phyloP scores from a whole-genome alignment of 1,284 basidiomycete species.

The Fomitopsis pinicola region DNA sequence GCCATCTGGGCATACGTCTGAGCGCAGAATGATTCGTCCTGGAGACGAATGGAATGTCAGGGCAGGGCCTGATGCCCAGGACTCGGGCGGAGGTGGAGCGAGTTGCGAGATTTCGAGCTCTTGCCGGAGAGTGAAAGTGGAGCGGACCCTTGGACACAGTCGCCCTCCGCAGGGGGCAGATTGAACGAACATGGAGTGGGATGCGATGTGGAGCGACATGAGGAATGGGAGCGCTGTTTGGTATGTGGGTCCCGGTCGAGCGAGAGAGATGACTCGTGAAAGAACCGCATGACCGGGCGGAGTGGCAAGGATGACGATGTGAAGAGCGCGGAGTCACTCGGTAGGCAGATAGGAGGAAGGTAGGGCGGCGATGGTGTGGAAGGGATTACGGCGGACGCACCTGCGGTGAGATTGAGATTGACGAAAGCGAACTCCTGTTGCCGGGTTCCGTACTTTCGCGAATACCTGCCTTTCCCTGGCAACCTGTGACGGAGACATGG shows the following conservation, averaged over 20 bases:
- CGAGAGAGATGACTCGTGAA: too few species aligned
- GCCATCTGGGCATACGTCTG: too few species aligned
- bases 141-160: neutral
- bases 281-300: too few species aligned
- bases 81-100: neutral
- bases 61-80: neutral
- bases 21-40: too few species aligned
- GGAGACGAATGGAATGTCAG: neutral
- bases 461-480: slow-evolving; percentile 41
- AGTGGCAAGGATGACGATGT: too few species aligned
- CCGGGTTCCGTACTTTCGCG: slow-evolving; percentile 46
- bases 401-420: slow-evolving; percentile 74
- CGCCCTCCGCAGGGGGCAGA: neutral
- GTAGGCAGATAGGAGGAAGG: too few species aligned
- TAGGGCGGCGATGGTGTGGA: too few species aligned
- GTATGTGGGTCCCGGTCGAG: too few species aligned
- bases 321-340: too few species aligned
- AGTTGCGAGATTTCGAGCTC: too few species aligned
- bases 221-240: neutral
- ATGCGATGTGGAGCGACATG: neutral
- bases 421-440: slow-evolving; percentile 73
- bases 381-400: slow-evolving; percentile 35
- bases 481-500: slow-evolving; percentile 29
- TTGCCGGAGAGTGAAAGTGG: neutral
- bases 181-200: neutral